Evolutionary conservation across 2,329 filamentous ascomycete species (phyloP).

Genomic region (Sclerotinia nivalis): DNA sequence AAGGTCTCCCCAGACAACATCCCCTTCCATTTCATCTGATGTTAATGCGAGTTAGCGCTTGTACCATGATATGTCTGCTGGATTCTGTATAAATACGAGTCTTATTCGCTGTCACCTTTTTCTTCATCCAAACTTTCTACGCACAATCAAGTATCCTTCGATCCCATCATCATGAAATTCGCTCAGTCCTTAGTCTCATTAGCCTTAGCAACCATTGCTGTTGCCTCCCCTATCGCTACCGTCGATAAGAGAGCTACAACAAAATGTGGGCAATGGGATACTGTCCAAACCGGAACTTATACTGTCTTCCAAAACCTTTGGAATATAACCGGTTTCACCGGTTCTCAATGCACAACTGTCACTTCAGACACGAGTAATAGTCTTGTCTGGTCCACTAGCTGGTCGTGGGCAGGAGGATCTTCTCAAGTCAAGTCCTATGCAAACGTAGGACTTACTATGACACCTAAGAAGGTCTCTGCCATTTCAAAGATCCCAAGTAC

Average conservation of each 20-base stretch:
- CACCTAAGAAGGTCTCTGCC: conserved; percentile 42
- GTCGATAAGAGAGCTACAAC: conserved; percentile 43
- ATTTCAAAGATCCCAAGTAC: conserved; percentile 44
- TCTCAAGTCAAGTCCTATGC: conserved; percentile 47
- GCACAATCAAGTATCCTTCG: not conserved
- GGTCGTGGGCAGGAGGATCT: conserved; percentile 44
- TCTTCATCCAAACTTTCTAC: not conserved
- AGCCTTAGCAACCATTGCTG: conserved; percentile 18
- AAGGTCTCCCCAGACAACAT: not conserved
- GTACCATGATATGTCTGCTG: not conserved
- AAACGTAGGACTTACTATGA: conserved; percentile 45
- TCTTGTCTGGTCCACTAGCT: conserved; percentile 45
- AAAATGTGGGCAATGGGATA: conserved; percentile 36
- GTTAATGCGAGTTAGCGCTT: conserved; percentile 4
- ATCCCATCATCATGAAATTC: conserved; percentile 27
- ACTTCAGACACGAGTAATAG: conserved; percentile 40
- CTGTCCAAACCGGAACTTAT: conserved; percentile 39
- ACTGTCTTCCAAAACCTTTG: conserved; percentile 45
- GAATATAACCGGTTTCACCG: conserved; percentile 10
- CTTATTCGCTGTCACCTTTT: not conserved
- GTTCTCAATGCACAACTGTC: conserved; percentile 45
- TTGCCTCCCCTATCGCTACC: conserved; percentile 28
- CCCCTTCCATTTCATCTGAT: not conserved
- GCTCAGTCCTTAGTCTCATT: conserved; percentile 23
- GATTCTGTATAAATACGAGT: conserved; percentile 2